Conservation (phyloP, 2,329 filamentous ascomycete species). For the Aspergillus floridensis region DNA sequence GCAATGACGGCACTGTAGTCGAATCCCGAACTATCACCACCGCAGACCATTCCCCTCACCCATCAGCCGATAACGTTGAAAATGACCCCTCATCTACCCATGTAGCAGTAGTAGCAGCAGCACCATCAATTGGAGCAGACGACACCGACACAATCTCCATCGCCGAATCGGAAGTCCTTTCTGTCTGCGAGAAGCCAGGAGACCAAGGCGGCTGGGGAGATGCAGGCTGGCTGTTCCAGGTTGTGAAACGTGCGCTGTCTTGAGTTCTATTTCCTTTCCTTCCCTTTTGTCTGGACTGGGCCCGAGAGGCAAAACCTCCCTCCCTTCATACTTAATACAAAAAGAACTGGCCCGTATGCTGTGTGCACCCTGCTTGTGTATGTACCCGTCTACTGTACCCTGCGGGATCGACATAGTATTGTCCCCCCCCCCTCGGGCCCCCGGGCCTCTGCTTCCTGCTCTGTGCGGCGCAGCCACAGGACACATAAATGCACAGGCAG, state of each 20-base stretch:
- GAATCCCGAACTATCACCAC: background rate
- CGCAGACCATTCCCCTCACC: background rate
- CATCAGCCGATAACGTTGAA: background rate
- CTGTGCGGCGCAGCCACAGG: too few relatives aligned
- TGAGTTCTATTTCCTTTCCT: background rate
- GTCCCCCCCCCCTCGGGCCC: too few relatives aligned
- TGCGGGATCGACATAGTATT: too few relatives aligned
- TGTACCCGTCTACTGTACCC: too few relatives aligned
- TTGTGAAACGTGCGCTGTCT: slow-evolving; percentile 43
- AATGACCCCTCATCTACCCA: background rate
- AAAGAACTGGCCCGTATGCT: background rate
- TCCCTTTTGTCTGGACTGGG: too few relatives aligned
- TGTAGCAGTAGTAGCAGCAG: background rate
- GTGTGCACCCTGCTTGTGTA: background rate
- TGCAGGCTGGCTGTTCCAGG: slow-evolving; percentile 57
- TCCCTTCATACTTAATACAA: background rate
- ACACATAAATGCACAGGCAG: too few relatives aligned
- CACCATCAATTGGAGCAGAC: background rate
- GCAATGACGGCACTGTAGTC: background rate
- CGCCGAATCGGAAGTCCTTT: slow-evolving; percentile 27
- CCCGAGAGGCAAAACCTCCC: too few relatives aligned
- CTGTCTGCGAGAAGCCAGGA: slow-evolving; percentile 35
- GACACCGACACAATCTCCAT: slow-evolving; percentile 14
- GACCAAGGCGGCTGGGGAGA: slow-evolving; percentile 55
- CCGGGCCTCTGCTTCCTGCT: too few relatives aligned